Percentiles rank a stretch among this genome's conserved stretches.
Conservation (phyloP, 176 grass and related monocot species). For the Avena eriantha region DNA sequence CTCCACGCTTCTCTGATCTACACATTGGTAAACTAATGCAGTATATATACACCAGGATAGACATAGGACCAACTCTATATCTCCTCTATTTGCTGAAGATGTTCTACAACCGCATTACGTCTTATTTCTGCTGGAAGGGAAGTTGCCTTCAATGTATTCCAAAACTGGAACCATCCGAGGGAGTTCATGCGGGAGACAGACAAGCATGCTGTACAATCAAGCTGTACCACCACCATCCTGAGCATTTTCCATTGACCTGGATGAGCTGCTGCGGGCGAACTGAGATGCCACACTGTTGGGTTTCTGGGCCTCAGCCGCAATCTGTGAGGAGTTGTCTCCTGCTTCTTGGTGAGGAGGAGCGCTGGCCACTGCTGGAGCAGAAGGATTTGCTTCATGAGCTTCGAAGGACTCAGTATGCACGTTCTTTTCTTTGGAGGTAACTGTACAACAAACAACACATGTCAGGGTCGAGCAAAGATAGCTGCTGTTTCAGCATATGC, state of each 20-base stretch:
- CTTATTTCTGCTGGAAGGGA: neutral
- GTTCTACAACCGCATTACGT: slow-evolving; percentile 4
- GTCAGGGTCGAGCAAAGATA: slow-evolving; percentile 13
- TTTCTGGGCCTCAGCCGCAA: slow-evolving; percentile 52
- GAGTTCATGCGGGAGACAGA: neutral
- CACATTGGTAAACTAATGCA: neutral
- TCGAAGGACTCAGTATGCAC: slow-evolving; percentile 52
- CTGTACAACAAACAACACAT: slow-evolving; percentile 36
- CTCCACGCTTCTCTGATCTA: neutral
- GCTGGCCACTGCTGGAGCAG: slow-evolving; percentile 7
- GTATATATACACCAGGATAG: neutral
- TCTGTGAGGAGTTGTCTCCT: neutral
- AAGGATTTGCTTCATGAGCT: slow-evolving; percentile 51
- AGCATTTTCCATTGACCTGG: slow-evolving; percentile 50
- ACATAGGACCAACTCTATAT: neutral
- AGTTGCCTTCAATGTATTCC: slow-evolving; percentile 5
- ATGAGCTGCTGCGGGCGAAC: slow-evolving; percentile 52
- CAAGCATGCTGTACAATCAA: neutral
- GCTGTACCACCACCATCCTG: slow-evolving; percentile 28
- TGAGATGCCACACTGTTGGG: slow-evolving; percentile 36
- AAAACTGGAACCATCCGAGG: neutral
- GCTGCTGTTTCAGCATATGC: neutral
- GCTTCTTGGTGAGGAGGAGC: slow-evolving; percentile 42
- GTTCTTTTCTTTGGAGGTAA: slow-evolving; percentile 62
- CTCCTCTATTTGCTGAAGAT: neutral